A percentile compares a stretch with the other conserved stretches of the same genome.
Evolutionary conservation across 108 stramenopile species (phyloP).

Genomic region (Nannochloropsis oceanica): DNA sequence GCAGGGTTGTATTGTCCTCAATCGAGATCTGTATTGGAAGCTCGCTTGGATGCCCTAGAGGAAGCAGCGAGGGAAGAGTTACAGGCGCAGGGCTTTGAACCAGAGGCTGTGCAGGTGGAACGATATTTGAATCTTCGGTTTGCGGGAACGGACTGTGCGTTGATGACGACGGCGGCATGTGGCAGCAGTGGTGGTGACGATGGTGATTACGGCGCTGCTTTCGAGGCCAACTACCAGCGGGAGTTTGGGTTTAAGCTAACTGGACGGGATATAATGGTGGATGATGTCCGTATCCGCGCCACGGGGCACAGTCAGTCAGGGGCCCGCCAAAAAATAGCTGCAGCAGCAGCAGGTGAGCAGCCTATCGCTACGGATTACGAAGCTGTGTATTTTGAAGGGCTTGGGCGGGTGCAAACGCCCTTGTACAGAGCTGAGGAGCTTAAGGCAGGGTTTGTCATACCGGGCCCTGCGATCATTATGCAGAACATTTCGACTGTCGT

Average conservation of each 20-base stretch:
- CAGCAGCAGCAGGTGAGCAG: not conserved
- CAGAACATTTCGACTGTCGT: slow-evolving; percentile 86
- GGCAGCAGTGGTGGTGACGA: not conserved
- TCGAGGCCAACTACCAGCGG: slow-evolving; percentile 53
- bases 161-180: slow-evolving; percentile 50
- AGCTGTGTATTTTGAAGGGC: slow-evolving; percentile 68
- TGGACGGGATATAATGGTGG: slow-evolving; percentile 67
- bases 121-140: slow-evolving; percentile 62
- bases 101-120: slow-evolving; percentile 17
- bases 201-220: slow-evolving; percentile 20
- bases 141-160: slow-evolving; percentile 84
- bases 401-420: slow-evolving; percentile 66
- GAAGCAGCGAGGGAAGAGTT: slow-evolving; percentile 38
- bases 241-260: slow-evolving; percentile 85
- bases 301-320: slow-evolving; percentile 42
- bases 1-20: slow-evolving; percentile 33
- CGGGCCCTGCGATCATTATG: slow-evolving; percentile 82
- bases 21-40: not conserved
- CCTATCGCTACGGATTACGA: slow-evolving; percentile 21
- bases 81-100: slow-evolving; percentile 58
- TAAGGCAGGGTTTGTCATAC: slow-evolving; percentile 53
- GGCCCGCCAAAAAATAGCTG: not conserved
- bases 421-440: slow-evolving; percentile 57
- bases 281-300: slow-evolving; percentile 86
- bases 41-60: slow-evolving; percentile 34